Evolutionary conservation across 768 basidiomycete species (phyloP), one percentile per base, ranked within the genome.

Genomic region (Leccinum truebloodii): DNA sequence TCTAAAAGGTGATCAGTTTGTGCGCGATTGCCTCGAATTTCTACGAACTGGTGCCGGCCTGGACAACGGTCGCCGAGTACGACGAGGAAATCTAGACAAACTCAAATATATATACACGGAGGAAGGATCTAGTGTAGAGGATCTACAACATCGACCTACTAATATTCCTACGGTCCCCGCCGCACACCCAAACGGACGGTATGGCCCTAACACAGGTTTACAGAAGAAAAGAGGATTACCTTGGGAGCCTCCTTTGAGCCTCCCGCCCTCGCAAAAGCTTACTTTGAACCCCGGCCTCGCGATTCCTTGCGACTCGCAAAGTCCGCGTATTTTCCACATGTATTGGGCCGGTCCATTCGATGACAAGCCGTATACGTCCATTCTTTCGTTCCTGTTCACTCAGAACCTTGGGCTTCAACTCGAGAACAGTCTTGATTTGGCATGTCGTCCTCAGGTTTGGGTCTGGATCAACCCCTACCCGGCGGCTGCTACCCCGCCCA

Each of bases 321-420:
- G 90, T 70, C 92, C 92, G 2, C 83, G 90, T 22, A 72, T 95
- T 5, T 96, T 92, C 80, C 95, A 97, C 76, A 88, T 96, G 88
- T 97, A 95, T 80, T 97, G 95, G 94, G 93, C 94, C 1, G 94
- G 95, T 0, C 88, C 94, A 1, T 96, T 98, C 78, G 95, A 94
- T 20, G 95, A 98, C 78, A 97, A 96, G 75, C 94, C 95, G 0
- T 97, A 97, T 81, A 83, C 93, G 70, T 94, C 95, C 0, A 79
- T 96, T 24, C 79, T 94, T 55, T 97, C 95, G 5, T 97, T 92
- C 82, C 83, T 97, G 50, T 97, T 86, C 77, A 94, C 94, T 1
- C 95, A 96, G 74, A 95, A 95, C 71, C 84, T 94, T 6, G 90
- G 88, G 12, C 81, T 97, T 14, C 86, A 95, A 68, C 77, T 86